Percentiles rank a stretch among this genome's conserved stretches.
These are phyloP conservation scores for Cladosporium sp. DNA, from an alignment of 2,329 filamentous ascomycete species.

Conservation along the genomic window DNA sequence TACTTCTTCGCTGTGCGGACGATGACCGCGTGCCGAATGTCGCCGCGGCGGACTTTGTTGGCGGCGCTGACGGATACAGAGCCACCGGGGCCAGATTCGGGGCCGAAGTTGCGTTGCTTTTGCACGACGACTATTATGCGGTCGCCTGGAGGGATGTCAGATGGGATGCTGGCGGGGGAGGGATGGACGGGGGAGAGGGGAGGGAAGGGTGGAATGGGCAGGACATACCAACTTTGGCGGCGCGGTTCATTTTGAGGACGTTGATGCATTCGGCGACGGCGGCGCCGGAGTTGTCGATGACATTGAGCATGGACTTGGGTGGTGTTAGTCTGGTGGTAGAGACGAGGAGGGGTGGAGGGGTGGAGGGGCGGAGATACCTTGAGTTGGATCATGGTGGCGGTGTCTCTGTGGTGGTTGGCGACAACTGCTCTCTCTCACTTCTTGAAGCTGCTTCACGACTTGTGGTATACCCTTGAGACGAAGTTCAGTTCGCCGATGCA, in stretches of 20 bases:
- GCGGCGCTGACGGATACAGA: conserved; percentile 71
- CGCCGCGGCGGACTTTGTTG: conserved; percentile 93
- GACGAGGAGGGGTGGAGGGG: neutral
- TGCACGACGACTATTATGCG: conserved; percentile 97
- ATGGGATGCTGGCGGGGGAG: neutral
- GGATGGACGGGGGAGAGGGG: neutral
- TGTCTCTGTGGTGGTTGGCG: neutral
- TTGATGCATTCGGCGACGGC: conserved; percentile 95
- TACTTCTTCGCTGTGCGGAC: conserved; percentile 88
- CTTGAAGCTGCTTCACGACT: neutral
- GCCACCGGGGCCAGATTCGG: conserved; percentile 69
- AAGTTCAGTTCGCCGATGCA: neutral
- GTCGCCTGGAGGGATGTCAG: conserved; percentile 68
- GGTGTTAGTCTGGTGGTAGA: neutral
- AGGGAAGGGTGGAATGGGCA: no score
- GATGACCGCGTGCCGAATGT: conserved; percentile 93
- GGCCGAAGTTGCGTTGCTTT: conserved; percentile 79
- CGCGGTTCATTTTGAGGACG: conserved; percentile 85
- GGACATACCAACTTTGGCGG: conserved; percentile 79
- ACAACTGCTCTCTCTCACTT: neutral
- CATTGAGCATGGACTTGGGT: conserved; percentile 86
- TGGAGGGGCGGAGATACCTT: conserved; percentile 38
- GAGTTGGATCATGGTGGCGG: conserved; percentile 71
- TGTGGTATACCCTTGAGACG: neutral
- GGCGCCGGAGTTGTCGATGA: conserved; percentile 99